Percentiles rank a stretch among this genome's conserved stretches.
These are phyloP conservation scores for Lipomyces lipofer DNA, from an alignment of 805 yeast genomes.

Conservation along the genomic window DNA sequence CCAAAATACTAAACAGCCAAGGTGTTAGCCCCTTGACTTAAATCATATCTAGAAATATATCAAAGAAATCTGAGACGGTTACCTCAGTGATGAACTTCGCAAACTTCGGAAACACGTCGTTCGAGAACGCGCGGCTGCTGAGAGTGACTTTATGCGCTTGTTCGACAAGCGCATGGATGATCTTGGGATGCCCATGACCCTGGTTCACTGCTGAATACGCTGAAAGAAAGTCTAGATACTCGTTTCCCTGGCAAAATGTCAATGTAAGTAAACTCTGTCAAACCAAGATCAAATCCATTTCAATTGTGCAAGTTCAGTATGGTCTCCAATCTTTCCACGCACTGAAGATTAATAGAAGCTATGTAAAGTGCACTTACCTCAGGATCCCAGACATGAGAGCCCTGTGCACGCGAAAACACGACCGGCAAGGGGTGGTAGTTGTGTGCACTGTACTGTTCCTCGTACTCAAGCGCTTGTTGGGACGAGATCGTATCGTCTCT, in stretches of 20 bases:
- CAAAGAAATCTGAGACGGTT: not conserved
- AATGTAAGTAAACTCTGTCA: not conserved
- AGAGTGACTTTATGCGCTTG: conserved; percentile 84
- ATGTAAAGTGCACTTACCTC: conserved; percentile 47
- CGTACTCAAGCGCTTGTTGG: conserved; percentile 41
- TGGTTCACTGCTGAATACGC: conserved; percentile 98
- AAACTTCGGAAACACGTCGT: conserved; percentile 80
- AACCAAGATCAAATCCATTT: no score
- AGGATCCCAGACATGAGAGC: conserved; percentile 97
- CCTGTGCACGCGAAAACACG: conserved; percentile 80
- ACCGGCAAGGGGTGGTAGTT: conserved; percentile 97
- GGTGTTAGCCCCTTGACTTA: conserved; percentile 1
- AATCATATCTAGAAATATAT: not conserved
- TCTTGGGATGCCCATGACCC: conserved; percentile 97
- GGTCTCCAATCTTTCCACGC: not conserved
- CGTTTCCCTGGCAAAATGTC: conserved; percentile 65
- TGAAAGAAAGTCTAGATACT: conserved; percentile 86
- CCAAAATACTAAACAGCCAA: conserved; percentile 57
- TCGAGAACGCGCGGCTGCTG: conserved; percentile 89
- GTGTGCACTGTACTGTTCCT: conserved; percentile 85
- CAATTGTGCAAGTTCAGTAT: no score
- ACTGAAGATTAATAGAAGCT: not conserved
- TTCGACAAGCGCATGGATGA: conserved; percentile 76
- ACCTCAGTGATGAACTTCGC: conserved; percentile 82
- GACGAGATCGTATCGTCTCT: conserved; percentile 7